These are phyloP conservation scores for Blastobotrys elegans DNA, from an alignment of 1,139 yeast species.

Conservation along the genomic window DNA sequence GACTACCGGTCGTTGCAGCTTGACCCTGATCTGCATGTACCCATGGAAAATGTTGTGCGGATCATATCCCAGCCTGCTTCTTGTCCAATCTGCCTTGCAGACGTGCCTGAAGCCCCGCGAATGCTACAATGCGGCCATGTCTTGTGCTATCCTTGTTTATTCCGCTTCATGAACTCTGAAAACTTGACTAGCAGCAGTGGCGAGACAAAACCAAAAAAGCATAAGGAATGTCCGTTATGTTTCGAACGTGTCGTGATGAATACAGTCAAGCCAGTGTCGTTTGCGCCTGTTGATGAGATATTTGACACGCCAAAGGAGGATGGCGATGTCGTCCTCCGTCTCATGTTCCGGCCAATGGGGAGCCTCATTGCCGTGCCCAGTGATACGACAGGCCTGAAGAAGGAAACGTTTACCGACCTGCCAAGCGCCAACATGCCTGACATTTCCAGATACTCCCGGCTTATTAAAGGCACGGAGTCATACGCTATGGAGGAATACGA, in stretches of 20 bases:
- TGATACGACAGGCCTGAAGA: constrained; percentile 15
- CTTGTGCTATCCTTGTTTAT: constrained; percentile 75
- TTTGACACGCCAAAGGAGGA: constrained; percentile 59
- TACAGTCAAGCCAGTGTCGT: constrained; percentile 62
- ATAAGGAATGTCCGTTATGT: constrained; percentile 84
- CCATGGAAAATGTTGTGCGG: constrained; percentile 57
- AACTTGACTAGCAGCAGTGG: constrained; percentile 27
- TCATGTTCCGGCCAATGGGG: constrained; percentile 67
- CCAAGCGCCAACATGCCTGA: constrained; percentile 11
- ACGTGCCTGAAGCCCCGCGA: constrained; percentile 83
- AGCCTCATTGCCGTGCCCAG: constrained; percentile 62
- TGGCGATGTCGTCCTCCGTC: constrained; percentile 54
- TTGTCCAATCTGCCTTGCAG: constrained; percentile 89
- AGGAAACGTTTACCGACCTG: constrained; percentile 17
- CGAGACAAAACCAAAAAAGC: constrained; percentile 39
- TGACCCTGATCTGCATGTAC: constrained; percentile 74
- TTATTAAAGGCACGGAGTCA: constrained; percentile 57
- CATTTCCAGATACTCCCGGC: constrained; percentile 43
- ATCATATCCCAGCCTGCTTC: constrained; percentile 69
- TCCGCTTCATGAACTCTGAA: constrained; percentile 64
- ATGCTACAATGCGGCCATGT: constrained; percentile 96
- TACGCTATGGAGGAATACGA: constrained; percentile 52
- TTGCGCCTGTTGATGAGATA: constrained; percentile 52
- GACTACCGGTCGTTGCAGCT: constrained; percentile 52
- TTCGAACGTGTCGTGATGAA: constrained; percentile 55